Conservation (phyloP, 2,329 filamentous ascomycete genomes). For the Xenoacremonium recifei region DNA sequence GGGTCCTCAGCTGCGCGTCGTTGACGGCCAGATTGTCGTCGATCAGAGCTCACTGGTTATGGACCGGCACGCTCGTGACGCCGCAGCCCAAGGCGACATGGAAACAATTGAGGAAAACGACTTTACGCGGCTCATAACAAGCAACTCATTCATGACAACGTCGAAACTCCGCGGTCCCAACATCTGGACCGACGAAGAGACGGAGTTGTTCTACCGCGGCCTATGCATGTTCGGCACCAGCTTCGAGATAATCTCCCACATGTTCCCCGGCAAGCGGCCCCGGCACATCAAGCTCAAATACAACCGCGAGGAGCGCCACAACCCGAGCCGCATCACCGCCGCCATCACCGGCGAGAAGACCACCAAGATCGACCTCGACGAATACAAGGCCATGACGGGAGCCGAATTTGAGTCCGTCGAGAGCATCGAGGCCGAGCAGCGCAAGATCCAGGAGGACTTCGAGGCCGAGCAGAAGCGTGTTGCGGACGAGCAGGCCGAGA, state of each 20-base stretch:
- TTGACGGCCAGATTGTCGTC: constrained; percentile 71
- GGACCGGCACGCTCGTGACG: constrained; percentile 65
- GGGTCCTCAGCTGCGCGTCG: constrained; percentile 59
- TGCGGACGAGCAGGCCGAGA: constrained; percentile 47
- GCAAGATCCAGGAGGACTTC: constrained; percentile 43
- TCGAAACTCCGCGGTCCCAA: constrained; percentile 63
- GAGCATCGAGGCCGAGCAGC: constrained; percentile 55
- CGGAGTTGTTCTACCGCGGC: constrained; percentile 73
- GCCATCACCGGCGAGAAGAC: constrained; percentile 61
- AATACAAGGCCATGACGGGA: constrained; percentile 56
- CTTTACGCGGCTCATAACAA: constrained; percentile 70
- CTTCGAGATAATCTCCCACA: constrained; percentile 74
- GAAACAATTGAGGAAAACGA: constrained; percentile 75
- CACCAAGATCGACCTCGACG: constrained; percentile 57
- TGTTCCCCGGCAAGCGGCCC: constrained; percentile 71
- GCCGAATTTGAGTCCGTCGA: constrained; percentile 55
- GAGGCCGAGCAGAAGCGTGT: constrained; percentile 42
- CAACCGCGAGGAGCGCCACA: constrained; percentile 71
- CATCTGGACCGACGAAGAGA: constrained; percentile 69
- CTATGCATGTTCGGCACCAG: constrained; percentile 78
- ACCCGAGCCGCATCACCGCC: constrained; percentile 61
- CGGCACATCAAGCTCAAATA: constrained; percentile 81
- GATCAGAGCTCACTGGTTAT: constrained; percentile 67
- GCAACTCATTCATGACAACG: constrained; percentile 61
- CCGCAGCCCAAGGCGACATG: constrained; percentile 47